Evolutionary conservation across 331 rosid genomes (phyloP), one percentile per base, ranked within the genome.

Genomic region (Quercus phellos): DNA sequence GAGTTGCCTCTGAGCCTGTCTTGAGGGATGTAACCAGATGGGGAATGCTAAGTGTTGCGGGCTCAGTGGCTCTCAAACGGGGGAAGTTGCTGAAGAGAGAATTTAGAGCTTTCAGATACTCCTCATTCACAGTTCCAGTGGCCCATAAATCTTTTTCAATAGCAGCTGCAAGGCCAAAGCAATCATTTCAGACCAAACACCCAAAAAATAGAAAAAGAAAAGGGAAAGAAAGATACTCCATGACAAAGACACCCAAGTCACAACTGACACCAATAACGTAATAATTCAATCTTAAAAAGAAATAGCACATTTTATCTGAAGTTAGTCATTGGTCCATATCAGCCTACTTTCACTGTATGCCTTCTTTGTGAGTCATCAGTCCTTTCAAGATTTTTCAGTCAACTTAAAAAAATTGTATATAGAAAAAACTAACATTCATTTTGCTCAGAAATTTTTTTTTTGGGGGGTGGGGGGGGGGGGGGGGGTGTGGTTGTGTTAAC

Each of bases 21-120:
- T 95, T 95, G 75, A 95, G 88, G 80, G 99, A 84, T 79, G 98
- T 95, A 18, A 95, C 97, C 60, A 95, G 89, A 78, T 93, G 98
- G 76, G 99, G 99, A 89, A 95, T 95, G 90, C 98, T 91, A 64
- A 95, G 95, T 17, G 99, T 95, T 55, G 99, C 96, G 38, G 99
- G 99, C 79, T 95, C 99, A 19, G 96, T 91, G 74, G 98, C 98
- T 85, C 99, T 91, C 77, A 95, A 81, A 26, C 99, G 92, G 8
- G 99, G 97, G 88, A 95, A 95, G 89, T 95, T 95, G 88, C 93
- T 90, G 73, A 95, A 91, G 59, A 93, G 94, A 88, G 99, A 76
- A 81, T 91, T 95, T 79, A 95, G 87, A 81, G 99, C 96, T 83
- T 89, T 95, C 85, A 95, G 84, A 79, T 95, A 95, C 88, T 95